Base-by-base conservation (phyloP, 495 filamentous ascomycete species). In the Penicillium dipodomyicola region DNA sequence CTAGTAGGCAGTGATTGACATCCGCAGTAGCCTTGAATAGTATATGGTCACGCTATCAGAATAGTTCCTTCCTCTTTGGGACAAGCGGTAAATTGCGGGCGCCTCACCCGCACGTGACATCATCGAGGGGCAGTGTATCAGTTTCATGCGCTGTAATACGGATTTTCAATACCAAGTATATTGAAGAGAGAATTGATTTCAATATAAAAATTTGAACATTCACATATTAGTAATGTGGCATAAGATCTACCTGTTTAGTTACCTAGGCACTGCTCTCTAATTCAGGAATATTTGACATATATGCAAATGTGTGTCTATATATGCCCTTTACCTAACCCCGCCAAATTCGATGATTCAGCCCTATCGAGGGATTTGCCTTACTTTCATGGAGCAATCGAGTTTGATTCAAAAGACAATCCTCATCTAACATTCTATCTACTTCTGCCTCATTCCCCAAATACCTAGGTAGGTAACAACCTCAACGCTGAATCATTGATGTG, bases 61-160 rank as follows among this genome's bases (percentile, higher is more conserved):
- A 10, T 9, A 14, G 45, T 48, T 41, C 49, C 54, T 67, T 61
- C 64, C 58, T 45, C 23, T 58, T 67, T 40, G 42, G 50, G 60
- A 29, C 50, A 55, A 59, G 50, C 54, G 44, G 54, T 35, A 40
- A 22, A 35, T 54, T 54, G 40, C 52, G 37, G 48, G 47, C 62
- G 64, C 64, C 64, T 59, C 62, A 58, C 54, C 60, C 58, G 54
- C 65, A 68, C 65, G 65, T 68, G 65, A 68, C 65, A 68, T 68
- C 63, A 68, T 68, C 59, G 65, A 68, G 65, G 63, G 63, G 56
- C 63, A 60, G 27, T 43, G 40, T 35, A 45, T 35, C 22, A 20
- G 15, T 17, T 17, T 23, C 23, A 32, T 23, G 14, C 11, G 22
- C 10, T 20, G 14, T 19, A 37, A 54, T 39, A 46, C 32, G 0